Base-by-base conservation (phyloP, 2,329 filamentous ascomycete species). In the Colletotrichum eremochloae region DNA sequence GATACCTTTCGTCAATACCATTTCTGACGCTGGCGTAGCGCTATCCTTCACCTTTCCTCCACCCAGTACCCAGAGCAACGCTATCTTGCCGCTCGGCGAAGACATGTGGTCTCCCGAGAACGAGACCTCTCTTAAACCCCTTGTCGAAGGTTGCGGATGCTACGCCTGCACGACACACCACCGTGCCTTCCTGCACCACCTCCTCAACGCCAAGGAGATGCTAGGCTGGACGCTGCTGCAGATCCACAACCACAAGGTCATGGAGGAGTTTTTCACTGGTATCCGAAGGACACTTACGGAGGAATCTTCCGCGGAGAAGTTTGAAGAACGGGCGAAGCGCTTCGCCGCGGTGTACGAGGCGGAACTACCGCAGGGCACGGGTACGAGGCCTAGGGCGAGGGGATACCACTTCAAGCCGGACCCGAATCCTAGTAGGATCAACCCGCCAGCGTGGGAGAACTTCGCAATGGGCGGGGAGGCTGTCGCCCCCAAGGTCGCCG, bases 121-220 rank as follows among this genome's bases (percentile, higher is more conserved):
- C 81, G 86, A 89, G 4, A 85, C 86, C 5, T 90, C 93, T 50
- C 79, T 94, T 0, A 81, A 81, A 0, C 91, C 96, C 0, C 84
- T 98, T 3, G 79, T 82, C 1, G 77, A 86, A 7, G 86, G 82
- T 20, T 99, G 96, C 81, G 76, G 82, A 63, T 99, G 96, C 86
- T 96, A 97, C 80, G 86, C 94, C 31, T 99, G 96, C 85, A 89
- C 86, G 2, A 89, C 88, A 24, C 96, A 98, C 81, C 94, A 97
- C 81, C 87, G 92, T 62, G 96, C 96, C 0, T 99, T 94, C 81
- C 79, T 99, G 46, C 92, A 95, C 75, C 96, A 99, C 81, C 87
- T 98, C 1, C 89, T 99, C 7, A 87, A 90, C 58, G 95, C 96
- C 0, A 97, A 95, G 79, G 96, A 99, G 82, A 98, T 99, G 96